phyloP scores from a whole-genome alignment of 2,329 filamentous ascomycete species.

The Aspergillus niger region DNA sequence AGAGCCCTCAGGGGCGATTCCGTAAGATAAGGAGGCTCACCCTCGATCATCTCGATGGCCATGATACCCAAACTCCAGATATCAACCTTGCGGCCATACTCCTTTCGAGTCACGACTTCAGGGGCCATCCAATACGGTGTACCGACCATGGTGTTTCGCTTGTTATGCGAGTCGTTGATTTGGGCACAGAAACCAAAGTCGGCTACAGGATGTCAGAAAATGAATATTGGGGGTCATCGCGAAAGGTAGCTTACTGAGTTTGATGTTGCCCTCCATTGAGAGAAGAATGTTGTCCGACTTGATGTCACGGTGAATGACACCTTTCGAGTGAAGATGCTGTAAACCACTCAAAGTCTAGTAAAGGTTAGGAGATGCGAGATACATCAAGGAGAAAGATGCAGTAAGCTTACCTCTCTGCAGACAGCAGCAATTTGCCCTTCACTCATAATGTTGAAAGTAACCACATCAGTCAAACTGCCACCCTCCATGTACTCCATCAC shows the following conservation, averaged over 20 bases:
- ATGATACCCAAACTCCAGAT: constrained; percentile 99
- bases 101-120: constrained; percentile 94
- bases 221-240: background rate
- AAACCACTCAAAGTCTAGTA: constrained; percentile 76
- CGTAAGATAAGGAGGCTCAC: constrained; percentile 93
- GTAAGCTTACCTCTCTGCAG: constrained; percentile 71
- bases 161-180: constrained; percentile 95
- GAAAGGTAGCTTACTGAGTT: constrained; percentile 72
- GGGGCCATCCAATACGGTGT: constrained; percentile 99
- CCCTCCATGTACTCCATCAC: constrained; percentile 99
- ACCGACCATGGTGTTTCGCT: constrained; percentile 98
- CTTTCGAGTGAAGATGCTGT: constrained; percentile 95
- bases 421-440: constrained; percentile 97
- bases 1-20: constrained; percentile 90
- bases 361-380: constrained; percentile 20
- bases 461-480: constrained; percentile 94
- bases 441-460: constrained; percentile 99
- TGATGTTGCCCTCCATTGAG: constrained; percentile 92
- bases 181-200: constrained; percentile 99
- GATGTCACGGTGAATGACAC: constrained; percentile 97
- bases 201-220: constrained; percentile 55
- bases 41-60: constrained; percentile 99
- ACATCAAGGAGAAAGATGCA: background rate
- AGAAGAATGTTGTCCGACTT: constrained; percentile 98
- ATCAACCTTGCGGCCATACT: constrained; percentile 97